Percentiles rank a stretch among this genome's conserved stretches.
Conservation (phyloP, 441 rosid genomes). For the Erysimum pusillum region DNA sequence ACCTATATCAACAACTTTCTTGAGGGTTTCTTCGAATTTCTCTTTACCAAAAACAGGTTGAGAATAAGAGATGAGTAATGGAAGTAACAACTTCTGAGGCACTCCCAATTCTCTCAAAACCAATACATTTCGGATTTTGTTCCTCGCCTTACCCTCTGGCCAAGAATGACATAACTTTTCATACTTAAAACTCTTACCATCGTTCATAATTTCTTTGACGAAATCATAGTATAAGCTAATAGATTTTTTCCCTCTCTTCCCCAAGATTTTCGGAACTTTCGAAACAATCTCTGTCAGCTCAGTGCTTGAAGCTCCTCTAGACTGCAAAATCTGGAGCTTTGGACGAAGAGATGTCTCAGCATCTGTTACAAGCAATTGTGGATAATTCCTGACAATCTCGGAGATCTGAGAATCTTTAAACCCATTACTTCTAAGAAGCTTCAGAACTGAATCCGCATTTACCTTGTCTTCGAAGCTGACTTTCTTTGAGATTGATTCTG, state of each 20-base stretch:
- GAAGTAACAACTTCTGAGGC: slow-evolving; percentile 36
- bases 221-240: slow-evolving; percentile 30
- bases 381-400: slow-evolving; percentile 42
- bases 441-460: slow-evolving; percentile 44
- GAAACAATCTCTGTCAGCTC: slow-evolving; percentile 41
- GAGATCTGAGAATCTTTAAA: slow-evolving; percentile 48
- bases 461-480: slow-evolving; percentile 19
- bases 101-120: slow-evolving; percentile 45
- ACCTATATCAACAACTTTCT: slow-evolving; percentile 43
- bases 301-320: slow-evolving; percentile 43
- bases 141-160: slow-evolving; percentile 20
- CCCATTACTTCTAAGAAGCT: slow-evolving; percentile 44
- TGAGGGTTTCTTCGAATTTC: slow-evolving; percentile 31
- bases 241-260: slow-evolving; percentile 23
- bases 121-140: slow-evolving; percentile 40
- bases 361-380: slow-evolving; percentile 42
- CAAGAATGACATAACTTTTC: slow-evolving; percentile 13
- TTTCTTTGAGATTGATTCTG: slow-evolving; percentile 31
- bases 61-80: slow-evolving; percentile 28
- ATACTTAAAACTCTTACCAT: slow-evolving; percentile 3
- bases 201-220: slow-evolving; percentile 28
- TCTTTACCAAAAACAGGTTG: slow-evolving; percentile 30
- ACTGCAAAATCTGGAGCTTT: slow-evolving; percentile 50
- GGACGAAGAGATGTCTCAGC: slow-evolving; percentile 43
- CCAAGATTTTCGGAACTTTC: slow-evolving; percentile 27